These are phyloP conservation scores for Vanrija humicola DNA, from an alignment of 1,284 basidiomycete genomes.

Conservation along the genomic window DNA sequence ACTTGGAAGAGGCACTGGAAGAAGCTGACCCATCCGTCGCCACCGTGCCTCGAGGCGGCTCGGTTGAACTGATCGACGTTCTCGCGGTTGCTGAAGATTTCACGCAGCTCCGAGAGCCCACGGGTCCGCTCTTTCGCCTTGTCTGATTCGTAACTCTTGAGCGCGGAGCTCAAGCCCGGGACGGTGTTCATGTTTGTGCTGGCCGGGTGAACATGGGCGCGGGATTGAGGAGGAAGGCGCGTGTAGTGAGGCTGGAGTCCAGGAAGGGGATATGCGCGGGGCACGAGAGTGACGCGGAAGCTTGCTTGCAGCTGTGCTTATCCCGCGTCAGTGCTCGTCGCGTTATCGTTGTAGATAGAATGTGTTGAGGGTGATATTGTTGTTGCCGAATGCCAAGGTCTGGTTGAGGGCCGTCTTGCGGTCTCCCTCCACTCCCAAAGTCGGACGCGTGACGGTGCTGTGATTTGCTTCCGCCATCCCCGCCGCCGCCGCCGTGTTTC, in stretches of 20 bases:
- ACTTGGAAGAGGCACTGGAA: constrained; percentile 69
- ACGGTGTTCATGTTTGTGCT: constrained; percentile 18
- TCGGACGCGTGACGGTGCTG: no score
- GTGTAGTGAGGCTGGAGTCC: not conserved
- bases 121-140: constrained; percentile 70
- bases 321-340: not conserved
- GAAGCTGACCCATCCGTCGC: constrained; percentile 62
- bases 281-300: not conserved
- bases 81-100: constrained; percentile 59
- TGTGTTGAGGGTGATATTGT: no score
- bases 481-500: not conserved
- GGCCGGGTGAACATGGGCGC: constrained; percentile 1
- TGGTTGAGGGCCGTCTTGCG: no score
- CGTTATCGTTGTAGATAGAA: not conserved
- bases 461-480: not conserved
- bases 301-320: not conserved
- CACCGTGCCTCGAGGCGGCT: constrained; percentile 49
- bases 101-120: constrained; percentile 59
- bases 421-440: no score
- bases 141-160: constrained; percentile 59
- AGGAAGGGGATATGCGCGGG: not conserved
- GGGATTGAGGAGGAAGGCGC: not conserved
- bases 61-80: constrained; percentile 53
- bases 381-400: no score
- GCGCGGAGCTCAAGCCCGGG: constrained; percentile 49